phyloP scores from a whole-genome alignment of 805 yeast species.

The Blastobotrys parvus region DNA sequence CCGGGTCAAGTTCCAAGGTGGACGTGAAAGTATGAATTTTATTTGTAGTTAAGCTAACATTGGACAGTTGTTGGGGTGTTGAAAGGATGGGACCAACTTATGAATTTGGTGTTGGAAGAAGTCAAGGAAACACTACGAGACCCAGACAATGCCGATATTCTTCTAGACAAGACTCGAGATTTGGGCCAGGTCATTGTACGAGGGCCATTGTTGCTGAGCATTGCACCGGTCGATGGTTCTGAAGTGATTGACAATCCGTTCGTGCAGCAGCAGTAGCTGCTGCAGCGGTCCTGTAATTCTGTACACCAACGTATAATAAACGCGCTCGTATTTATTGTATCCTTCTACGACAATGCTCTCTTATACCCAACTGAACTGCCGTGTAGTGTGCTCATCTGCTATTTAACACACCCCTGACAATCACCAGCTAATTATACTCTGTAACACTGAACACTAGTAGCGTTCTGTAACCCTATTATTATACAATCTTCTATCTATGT shows the following conservation, averaged over 20 bases:
- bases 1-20: slow-evolving; percentile 75
- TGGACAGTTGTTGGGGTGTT: slow-evolving; percentile 54
- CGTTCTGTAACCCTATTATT: no score
- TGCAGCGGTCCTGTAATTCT: no score
- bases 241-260: slow-evolving; percentile 68
- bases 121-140: slow-evolving; percentile 60
- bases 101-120: slow-evolving; percentile 68
- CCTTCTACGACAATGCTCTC: no score
- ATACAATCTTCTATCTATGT: no score
- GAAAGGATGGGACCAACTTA: slow-evolving; percentile 90
- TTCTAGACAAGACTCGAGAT: slow-evolving; percentile 51
- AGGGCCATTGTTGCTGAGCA: slow-evolving; percentile 67
- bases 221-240: slow-evolving; percentile 64
- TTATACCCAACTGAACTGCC: no score
- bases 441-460: no score
- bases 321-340: no score
- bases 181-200: slow-evolving; percentile 78
- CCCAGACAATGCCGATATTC: slow-evolving; percentile 50
- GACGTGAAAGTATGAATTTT: slow-evolving; percentile 43
- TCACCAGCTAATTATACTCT: no score
- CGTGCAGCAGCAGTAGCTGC: slow-evolving; percentile 17
- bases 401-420: no score
- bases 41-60: not conserved
- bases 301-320: no score
- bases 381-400: no score